Evolutionary conservation across 1,284 basidiomycete species (phyloP), one percentile per base, ranked within the genome.

Genomic region (Ganoderma lingzhi): DNA sequence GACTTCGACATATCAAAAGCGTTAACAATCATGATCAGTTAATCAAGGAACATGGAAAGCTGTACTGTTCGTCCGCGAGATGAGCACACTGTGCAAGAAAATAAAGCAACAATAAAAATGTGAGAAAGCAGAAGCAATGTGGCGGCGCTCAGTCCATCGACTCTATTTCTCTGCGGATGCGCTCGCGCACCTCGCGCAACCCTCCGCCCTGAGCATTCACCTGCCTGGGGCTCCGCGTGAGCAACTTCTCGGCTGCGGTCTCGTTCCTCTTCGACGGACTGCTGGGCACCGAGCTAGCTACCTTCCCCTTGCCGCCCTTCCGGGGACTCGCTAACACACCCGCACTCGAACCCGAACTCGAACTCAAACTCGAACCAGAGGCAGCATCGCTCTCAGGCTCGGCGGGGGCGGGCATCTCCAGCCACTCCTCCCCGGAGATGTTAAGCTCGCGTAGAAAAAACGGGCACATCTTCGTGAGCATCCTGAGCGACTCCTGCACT

Each of bases 161-260:
- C 68, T 94, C 93, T 72, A 94, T 81, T 80, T 94, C 93, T 71
- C 85, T 84, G 73, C 93, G 86, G 76, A 94, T 91, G 75, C 92
- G 88, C 80, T 94, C 93, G 69, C 93, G 82, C 58, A 94, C 93
- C 78, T 93, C 87, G 48, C 93, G 84, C 73, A 94, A 81, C 0
- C 93, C 92, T 45, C 92, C 90, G 17, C 82, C 85, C 75, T 93
- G 91, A 35, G 82, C 83, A 76, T 88, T 90, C 42, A 94, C 89
- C 68, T 87, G 82, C 68, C 85, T 85, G 4, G 93, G 93, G 78
- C 93, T 94, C 58, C 92, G 83, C 32, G 84, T 88, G 23, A 89
- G 79, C 30, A 93, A 74, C 77, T 41, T 41, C 39, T 89, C 88
- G 66, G 86, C 80, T 28, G 85, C 87, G 72, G 87, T 90, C 65